These are phyloP conservation scores for Nigrospora oryzae DNA, from an alignment of 2,329 filamentous ascomycete genomes.

Conservation along the genomic window DNA sequence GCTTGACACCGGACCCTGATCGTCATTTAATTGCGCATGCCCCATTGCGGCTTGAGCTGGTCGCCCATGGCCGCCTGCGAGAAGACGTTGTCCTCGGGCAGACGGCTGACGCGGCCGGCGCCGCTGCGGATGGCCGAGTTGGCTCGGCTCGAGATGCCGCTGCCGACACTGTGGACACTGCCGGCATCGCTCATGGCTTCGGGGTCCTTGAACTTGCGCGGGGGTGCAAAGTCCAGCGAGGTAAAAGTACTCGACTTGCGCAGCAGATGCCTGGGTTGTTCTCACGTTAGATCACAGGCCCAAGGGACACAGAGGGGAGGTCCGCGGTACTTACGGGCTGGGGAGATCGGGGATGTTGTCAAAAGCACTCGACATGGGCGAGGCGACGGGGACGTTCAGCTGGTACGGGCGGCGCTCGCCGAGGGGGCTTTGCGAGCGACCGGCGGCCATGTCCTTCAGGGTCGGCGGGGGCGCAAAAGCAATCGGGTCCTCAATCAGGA, in stretches of 20 bases:
- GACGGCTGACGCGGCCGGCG: constrained; percentile 77
- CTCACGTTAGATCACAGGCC: constrained; percentile 10
- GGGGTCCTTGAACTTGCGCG: constrained; percentile 60
- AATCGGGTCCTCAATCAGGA: constrained; percentile 58
- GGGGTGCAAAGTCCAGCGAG: constrained; percentile 71
- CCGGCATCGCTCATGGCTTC: constrained; percentile 57
- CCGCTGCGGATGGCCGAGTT: constrained; percentile 67
- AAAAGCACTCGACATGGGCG: constrained; percentile 74
- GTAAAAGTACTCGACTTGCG: constrained; percentile 75
- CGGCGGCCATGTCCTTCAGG: constrained; percentile 59
- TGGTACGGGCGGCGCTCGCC: constrained; percentile 65
- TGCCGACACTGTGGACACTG: constrained; percentile 64
- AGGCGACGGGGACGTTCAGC: constrained; percentile 62
- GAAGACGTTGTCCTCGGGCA: constrained; percentile 76
- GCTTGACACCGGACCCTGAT: not conserved
- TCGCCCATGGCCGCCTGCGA: constrained; percentile 59
- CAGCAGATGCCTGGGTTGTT: constrained; percentile 49
- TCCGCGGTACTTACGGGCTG: constrained; percentile 66
- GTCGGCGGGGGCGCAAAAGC: constrained; percentile 80
- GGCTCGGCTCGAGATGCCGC: constrained; percentile 65
- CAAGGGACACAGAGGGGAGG: not conserved
- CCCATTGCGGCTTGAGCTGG: constrained; percentile 52
- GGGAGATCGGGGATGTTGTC: constrained; percentile 81
- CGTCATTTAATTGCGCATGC: constrained; percentile 34
- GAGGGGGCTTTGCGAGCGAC: constrained; percentile 56